Evolutionary conservation across 2,329 filamentous ascomycete species (phyloP).

Genomic region (Chaetomium strumarium): DNA sequence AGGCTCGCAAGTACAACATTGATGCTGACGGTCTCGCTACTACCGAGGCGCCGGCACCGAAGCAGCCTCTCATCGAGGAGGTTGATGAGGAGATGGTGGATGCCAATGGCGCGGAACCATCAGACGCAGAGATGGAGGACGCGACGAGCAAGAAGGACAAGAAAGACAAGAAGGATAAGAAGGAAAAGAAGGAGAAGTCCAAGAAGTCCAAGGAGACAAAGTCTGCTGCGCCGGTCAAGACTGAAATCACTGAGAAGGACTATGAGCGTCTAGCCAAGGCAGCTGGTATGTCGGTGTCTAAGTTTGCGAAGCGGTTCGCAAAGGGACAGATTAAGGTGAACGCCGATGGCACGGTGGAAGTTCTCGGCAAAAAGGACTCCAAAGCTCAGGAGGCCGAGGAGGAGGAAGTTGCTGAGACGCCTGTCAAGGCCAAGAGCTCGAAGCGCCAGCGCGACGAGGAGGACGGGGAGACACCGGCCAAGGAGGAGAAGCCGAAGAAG

Average conservation of each 20-base stretch:
- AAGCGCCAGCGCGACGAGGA: constrained; percentile 69
- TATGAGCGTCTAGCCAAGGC: constrained; percentile 56
- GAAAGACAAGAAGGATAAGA: constrained; percentile 27
- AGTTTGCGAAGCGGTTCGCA: constrained; percentile 74
- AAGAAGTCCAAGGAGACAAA: constrained; percentile 29
- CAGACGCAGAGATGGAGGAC: constrained; percentile 24
- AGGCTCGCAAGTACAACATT: constrained; percentile 87
- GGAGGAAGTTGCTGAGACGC: constrained; percentile 43
- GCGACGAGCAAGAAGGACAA: constrained; percentile 20
- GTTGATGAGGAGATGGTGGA: constrained; percentile 35
- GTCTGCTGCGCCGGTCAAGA: constrained; percentile 31
- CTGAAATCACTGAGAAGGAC: constrained; percentile 45
- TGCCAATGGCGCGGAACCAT: constrained; percentile 1
- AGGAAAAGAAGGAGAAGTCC: constrained; percentile 34
- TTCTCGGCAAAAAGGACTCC: constrained; percentile 69
- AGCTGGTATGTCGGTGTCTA: constrained; percentile 64
- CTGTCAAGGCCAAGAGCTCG: constrained; percentile 42
- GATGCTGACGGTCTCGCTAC: constrained; percentile 81
- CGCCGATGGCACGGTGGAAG: constrained; percentile 57
- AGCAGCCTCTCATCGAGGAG: constrained; percentile 45
- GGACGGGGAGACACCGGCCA: constrained; percentile 56
- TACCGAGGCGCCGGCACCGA: constrained; percentile 52
- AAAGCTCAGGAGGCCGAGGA: constrained; percentile 55
- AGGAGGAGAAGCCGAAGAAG: constrained; percentile 55
- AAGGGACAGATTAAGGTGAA: constrained; percentile 66